These are phyloP conservation scores for Chaetomidium leptoderma DNA, from an alignment of 495 filamentous ascomycete species.

Conservation along the genomic window DNA sequence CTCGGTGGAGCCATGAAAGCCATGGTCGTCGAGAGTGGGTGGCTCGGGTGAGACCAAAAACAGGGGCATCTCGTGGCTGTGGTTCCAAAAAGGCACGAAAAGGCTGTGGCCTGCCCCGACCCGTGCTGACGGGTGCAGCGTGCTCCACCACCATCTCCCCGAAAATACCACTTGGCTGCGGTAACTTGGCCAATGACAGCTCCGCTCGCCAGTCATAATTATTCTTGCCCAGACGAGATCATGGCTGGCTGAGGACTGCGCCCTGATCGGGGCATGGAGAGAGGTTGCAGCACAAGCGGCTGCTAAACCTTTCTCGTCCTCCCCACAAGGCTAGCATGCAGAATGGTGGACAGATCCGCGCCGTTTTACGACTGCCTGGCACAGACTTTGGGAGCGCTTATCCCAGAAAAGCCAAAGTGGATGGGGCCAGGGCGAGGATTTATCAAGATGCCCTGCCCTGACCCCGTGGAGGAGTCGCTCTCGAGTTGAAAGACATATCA, in stretches of 20 bases:
- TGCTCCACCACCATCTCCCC: constrained; percentile 5
- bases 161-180: constrained; percentile 5
- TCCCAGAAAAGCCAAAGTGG: constrained; percentile 9
- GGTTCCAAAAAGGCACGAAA: background rate
- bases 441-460: constrained; percentile 14
- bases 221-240: constrained; percentile 11
- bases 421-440: background rate
- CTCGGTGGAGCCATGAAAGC: too few species aligned
- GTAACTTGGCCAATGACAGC: constrained; percentile 19
- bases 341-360: background rate
- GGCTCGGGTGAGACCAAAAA: background rate
- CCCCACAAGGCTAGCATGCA: background rate
- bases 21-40: background rate
- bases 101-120: constrained; percentile 2
- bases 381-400: background rate
- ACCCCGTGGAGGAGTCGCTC: background rate
- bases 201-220: background rate
- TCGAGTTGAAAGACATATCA: background rate
- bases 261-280: constrained; percentile 2
- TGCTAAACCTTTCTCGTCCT: background rate
- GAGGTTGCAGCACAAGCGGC: background rate
- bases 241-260: constrained; percentile 13
- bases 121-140: constrained; percentile 10
- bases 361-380: background rate
- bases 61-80: constrained; percentile 13